Percentiles rank a stretch among this genome's conserved stretches.
Conservation (phyloP, 2,329 filamentous ascomycete genomes). For the Rutstroemia sydowiana region DNA sequence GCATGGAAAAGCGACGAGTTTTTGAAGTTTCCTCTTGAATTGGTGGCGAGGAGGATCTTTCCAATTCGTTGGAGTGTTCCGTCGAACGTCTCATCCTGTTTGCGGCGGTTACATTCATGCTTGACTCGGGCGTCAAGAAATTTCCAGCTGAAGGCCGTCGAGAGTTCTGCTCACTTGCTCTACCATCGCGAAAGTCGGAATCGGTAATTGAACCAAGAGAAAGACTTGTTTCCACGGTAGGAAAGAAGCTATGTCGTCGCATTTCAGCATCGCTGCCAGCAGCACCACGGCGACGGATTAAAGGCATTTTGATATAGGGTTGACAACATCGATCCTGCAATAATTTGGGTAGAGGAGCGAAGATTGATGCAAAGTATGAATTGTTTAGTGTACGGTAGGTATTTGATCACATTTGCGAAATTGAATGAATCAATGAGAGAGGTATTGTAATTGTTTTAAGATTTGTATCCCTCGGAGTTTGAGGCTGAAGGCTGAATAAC, state of each 20-base stretch:
- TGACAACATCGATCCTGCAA: conserved; percentile 10
- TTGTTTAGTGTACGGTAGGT: too few species aligned
- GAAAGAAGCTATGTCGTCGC: conserved; percentile 28
- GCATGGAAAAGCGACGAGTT: conserved; percentile 58
- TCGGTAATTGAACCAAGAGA: conserved; percentile 14
- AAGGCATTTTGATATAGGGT: conserved; percentile 20
- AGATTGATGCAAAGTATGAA: too few species aligned
- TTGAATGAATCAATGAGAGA: too few species aligned
- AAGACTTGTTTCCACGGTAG: conserved; percentile 14
- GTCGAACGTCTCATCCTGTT: conserved; percentile 14
- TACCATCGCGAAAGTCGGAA: conserved; percentile 17
- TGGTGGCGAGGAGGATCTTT: conserved; percentile 34
- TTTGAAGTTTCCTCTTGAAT: conserved; percentile 48
- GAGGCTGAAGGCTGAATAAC: too few species aligned
- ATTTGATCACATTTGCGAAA: too few species aligned
- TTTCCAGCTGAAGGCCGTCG: conserved; percentile 25
- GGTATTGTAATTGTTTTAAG: too few species aligned
- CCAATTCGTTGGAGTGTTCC: conserved; percentile 14
- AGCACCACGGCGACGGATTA: conserved; percentile 26
- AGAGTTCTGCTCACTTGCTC: conserved; percentile 30
- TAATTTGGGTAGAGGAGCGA: too few species aligned
- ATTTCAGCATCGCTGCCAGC: conserved; percentile 25
- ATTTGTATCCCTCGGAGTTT: too few species aligned
- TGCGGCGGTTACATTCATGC: conserved; percentile 9
- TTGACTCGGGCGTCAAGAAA: conserved; percentile 18